phyloP scores from a whole-genome alignment of 106 monocot genomes.

The Dendrobium nobile region DNA sequence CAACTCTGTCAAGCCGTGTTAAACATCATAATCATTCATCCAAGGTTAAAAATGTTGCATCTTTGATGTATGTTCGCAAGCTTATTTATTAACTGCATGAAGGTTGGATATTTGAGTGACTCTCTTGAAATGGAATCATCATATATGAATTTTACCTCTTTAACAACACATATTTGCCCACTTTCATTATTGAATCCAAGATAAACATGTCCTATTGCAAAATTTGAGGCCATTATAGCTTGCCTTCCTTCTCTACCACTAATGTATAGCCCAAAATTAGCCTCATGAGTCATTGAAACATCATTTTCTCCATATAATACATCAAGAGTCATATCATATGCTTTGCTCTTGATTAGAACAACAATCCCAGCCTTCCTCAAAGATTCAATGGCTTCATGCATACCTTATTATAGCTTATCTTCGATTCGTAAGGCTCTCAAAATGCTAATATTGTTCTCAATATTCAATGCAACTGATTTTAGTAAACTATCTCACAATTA shows the following conservation, averaged over 20 bases:
- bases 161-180: no score
- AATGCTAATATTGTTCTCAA: conserved; percentile 58
- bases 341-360: conserved; percentile 78
- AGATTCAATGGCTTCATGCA: conserved; percentile 92
- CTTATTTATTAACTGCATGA: no score
- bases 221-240: conserved; percentile 97
- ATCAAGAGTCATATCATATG: conserved; percentile 88
- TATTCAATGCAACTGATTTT: conserved; percentile 48
- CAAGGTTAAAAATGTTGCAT: no score
- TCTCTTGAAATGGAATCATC: no score
- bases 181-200: no score
- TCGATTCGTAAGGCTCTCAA: conserved; percentile 86
- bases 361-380: conserved; percentile 90
- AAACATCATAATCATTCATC: no score
- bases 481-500: conserved; percentile 54
- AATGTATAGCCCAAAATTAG: conserved; percentile 91
- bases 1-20: no score
- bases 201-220: conserved; percentile 97
- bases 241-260: conserved; percentile 94
- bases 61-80: no score
- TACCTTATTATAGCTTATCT: conserved; percentile 89
- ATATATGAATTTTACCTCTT: no score
- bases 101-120: no score
- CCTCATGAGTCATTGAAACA: conserved; percentile 99
- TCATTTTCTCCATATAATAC: conserved; percentile 99